Percentiles rank a stretch among this genome's conserved stretches.
Conservation (phyloP, 148 eudicot species). For the Mesembryanthemum crystallinum region DNA sequence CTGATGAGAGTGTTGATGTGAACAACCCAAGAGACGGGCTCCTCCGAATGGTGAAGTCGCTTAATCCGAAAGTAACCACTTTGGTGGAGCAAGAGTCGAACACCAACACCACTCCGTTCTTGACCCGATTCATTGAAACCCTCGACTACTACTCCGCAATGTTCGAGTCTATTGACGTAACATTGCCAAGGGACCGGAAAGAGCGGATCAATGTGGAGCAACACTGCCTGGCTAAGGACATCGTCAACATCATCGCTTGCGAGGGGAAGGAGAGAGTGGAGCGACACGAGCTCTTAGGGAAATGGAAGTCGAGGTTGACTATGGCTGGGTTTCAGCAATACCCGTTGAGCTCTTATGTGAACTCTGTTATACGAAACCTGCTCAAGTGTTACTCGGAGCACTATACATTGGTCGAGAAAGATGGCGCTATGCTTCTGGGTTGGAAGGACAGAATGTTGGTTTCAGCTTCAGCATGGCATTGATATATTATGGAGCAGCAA, state of each 20-base stretch:
- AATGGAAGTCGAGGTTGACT: conserved; percentile 83
- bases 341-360: conserved; percentile 75
- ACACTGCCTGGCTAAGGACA: conserved; percentile 83
- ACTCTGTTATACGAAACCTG: conserved; percentile 62
- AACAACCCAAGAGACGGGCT: conserved; percentile 79
- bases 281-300: conserved; percentile 83
- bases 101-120: conserved; percentile 78
- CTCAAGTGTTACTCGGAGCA: conserved; percentile 66
- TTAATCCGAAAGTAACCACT: conserved; percentile 72
- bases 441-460: conserved; percentile 82
- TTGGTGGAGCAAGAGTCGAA: conserved; percentile 92
- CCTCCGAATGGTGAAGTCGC: conserved; percentile 67
- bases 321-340: conserved; percentile 82
- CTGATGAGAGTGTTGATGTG: conserved; percentile 89
- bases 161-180: conserved; percentile 86
- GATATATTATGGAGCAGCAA: conserved; percentile 1
- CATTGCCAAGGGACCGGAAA: conserved; percentile 55
- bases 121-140: conserved; percentile 65
- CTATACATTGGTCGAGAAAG: conserved; percentile 73
- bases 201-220: conserved; percentile 78
- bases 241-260: conserved; percentile 82
- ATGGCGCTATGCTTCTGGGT: conserved; percentile 81
- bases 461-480: conserved; percentile 92
- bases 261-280: conserved; percentile 88
- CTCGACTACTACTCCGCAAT: conserved; percentile 78